phyloP scores from a whole-genome alignment of 176 grass and related monocot genomes.

The Musa acuminata region DNA sequence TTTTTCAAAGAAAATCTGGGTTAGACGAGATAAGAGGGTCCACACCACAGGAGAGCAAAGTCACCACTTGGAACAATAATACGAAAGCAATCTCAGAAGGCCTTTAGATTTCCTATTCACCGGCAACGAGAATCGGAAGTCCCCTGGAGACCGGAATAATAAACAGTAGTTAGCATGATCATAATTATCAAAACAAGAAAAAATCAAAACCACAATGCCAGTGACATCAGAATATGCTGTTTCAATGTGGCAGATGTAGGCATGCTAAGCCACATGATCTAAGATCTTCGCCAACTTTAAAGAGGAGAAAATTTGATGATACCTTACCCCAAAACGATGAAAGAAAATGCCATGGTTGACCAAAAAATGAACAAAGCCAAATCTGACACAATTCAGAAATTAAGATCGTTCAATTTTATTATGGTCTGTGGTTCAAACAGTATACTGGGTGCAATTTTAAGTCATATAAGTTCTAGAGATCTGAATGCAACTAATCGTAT shows the following conservation, averaged over 20 bases:
- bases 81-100: neutral
- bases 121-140: slow-evolving; percentile 59
- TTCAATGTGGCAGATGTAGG: neutral
- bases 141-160: slow-evolving; percentile 57
- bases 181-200: slow-evolving; percentile 1
- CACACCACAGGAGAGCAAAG: neutral
- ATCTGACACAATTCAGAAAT: neutral
- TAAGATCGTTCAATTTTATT: neutral
- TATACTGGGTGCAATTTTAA: no score
- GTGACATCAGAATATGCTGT: neutral
- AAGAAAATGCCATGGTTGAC: neutral
- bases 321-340: no score
- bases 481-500: no score
- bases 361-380: neutral
- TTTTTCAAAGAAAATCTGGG: no score
- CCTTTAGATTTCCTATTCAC: slow-evolving; percentile 40
- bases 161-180: neutral
- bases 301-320: no score
- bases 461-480: no score
- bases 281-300: no score
- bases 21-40: no score
- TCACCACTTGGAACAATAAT: neutral
- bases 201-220: neutral
- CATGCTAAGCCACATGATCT: neutral
- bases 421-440: no score